These are phyloP conservation scores for Glycyrrhiza uralensis DNA, from an alignment of 306 rosid species.

Conservation along the genomic window DNA sequence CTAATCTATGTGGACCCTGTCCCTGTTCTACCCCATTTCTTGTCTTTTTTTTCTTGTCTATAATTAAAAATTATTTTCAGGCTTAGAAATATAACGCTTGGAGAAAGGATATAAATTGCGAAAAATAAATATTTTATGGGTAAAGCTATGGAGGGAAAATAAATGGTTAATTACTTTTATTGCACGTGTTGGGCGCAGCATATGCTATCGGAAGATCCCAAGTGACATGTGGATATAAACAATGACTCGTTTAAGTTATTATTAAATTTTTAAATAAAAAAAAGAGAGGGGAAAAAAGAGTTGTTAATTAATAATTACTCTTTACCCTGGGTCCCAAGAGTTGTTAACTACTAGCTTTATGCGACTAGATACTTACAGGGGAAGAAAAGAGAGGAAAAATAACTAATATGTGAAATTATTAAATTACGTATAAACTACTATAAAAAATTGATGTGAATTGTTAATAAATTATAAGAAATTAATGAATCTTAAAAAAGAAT, in stretches of 20 bases:
- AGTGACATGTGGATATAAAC: constrained; percentile 15
- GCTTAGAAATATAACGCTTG: background rate
- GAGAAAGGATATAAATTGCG: background rate
- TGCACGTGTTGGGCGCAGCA: constrained; percentile 18
- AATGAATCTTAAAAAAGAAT: background rate
- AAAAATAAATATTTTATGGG: background rate
- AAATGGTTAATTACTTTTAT: background rate
- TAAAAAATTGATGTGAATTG: background rate
- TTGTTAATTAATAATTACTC: too few relatives aligned
- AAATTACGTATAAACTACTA: background rate
- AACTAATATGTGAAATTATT: background rate
- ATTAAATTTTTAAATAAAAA: background rate
- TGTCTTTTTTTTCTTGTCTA: background rate
- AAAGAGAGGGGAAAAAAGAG: too few relatives aligned
- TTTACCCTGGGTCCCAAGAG: too few relatives aligned
- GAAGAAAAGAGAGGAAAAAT: background rate
- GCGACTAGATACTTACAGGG: background rate
- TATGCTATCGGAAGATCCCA: constrained; percentile 23
- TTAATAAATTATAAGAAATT: background rate
- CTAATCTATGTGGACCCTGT: constrained; percentile 16
- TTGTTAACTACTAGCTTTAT: too few relatives aligned
- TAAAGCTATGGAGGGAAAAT: background rate
- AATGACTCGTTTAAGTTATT: background rate
- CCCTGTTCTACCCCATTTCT: background rate
- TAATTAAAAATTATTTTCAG: background rate